Conservation (phyloP, 1,284 basidiomycete species). For the Bjerkandera adusta region DNA sequence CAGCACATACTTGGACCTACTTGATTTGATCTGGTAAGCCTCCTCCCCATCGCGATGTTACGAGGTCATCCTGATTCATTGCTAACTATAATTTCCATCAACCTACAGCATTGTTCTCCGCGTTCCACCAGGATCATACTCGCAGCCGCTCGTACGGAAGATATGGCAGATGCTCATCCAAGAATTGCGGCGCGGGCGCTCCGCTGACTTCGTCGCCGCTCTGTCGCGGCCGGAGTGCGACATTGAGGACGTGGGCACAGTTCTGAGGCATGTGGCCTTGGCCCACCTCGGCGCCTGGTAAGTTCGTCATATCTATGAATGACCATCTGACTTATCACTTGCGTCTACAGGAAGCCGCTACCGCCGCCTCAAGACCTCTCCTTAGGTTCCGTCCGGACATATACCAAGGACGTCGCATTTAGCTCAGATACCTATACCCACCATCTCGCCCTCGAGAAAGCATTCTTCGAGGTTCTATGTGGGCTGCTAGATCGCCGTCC, state of each 20-base stretch:
- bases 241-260: neutral
- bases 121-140: neutral
- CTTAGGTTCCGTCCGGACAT: too few species aligned
- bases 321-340: too few species aligned
- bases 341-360: too few species aligned
- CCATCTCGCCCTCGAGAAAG: neutral
- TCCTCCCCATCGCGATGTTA: too few species aligned
- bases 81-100: neutral
- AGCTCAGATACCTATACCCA: constrained; percentile 1
- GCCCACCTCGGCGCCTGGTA: constrained; percentile 1
- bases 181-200: neutral
- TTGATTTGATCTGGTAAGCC: constrained; percentile 1
- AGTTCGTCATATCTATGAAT: too few species aligned
- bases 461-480: neutral
- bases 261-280: constrained; percentile 3
- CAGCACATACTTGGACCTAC: neutral
- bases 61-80: neutral
- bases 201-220: neutral
- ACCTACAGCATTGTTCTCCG: constrained; percentile 1
- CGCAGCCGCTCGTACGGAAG: neutral
- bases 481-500: neutral
- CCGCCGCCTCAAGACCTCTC: too few species aligned
- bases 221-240: neutral
- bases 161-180: neutral
- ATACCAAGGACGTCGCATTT: too few species aligned